Conservation (phyloP, 345 rosid species). For the Cardamine resedifolia region DNA sequence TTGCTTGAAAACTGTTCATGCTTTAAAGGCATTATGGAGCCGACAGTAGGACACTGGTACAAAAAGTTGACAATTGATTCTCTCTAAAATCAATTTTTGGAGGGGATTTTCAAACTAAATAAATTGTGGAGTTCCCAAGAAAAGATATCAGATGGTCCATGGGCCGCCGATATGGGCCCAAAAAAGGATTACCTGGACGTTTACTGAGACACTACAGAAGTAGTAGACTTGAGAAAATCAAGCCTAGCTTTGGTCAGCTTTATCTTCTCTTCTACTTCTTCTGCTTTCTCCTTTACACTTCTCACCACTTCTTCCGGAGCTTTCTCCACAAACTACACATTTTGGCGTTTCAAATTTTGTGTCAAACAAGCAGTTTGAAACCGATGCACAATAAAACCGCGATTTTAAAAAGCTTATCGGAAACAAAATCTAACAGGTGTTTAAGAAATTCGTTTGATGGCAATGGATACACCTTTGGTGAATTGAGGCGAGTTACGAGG, state of each 20-base stretch:
- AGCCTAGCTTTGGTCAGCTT: slow-evolving; percentile 73
- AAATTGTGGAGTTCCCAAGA: not conserved
- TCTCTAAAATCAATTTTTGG: not conserved
- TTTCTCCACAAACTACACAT: slow-evolving; percentile 70
- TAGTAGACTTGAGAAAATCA: slow-evolving; percentile 70
- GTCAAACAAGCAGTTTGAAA: not conserved
- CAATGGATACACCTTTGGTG: slow-evolving; percentile 58
- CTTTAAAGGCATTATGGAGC: slow-evolving; percentile 25
- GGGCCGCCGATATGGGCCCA: slow-evolving; percentile 25
- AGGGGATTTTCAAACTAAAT: not conserved
- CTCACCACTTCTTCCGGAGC: slow-evolving; percentile 85
- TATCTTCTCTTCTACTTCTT: slow-evolving; percentile 88
- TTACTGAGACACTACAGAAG: slow-evolving; percentile 57
- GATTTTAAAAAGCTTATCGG: not conserved
- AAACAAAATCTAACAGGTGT: not conserved
- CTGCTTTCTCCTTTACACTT: slow-evolving; percentile 77
- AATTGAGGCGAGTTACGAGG: slow-evolving; percentile 69
- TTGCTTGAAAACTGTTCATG: slow-evolving; percentile 10
- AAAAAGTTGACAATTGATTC: slow-evolving; percentile 6
- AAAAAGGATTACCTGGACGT: slow-evolving; percentile 3
- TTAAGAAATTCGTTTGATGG: not conserved
- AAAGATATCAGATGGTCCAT: not conserved
- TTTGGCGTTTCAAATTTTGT: not conserved
- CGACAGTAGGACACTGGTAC: slow-evolving; percentile 6
- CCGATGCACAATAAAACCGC: not conserved